Base-by-base conservation (phyloP, 371 early-diverging fungal genomes). In the Rhizopus arrhizus region DNA sequence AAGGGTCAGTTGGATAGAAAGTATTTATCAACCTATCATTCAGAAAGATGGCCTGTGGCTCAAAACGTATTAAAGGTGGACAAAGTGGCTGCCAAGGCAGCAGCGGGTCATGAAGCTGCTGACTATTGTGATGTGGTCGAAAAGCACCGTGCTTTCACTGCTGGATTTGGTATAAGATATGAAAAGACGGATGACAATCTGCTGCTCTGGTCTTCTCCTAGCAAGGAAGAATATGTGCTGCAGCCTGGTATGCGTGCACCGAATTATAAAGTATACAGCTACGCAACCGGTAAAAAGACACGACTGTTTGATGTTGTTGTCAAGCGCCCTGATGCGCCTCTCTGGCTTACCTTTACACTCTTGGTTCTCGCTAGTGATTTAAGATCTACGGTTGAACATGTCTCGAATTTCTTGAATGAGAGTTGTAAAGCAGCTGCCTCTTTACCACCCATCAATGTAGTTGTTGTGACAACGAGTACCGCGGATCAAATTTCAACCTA, bases 101-200 rank as follows among this genome's bases (percentile, higher is more conserved):
- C 79, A 5, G 76, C 75, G 9, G 70, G 70, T 3, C 68, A 68
- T 58, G 36, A 64, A 41, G 57, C 71, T 11, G 49, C 68, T 2
- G 70, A 73, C 38, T 73, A 77, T 33, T 70, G 73, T 53, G 53
- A 64, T 40, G 69, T 69, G 5, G 72, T 78, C 5, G 68, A 72
- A 34, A 66, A 71, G 7, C 61, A 75, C 41, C 58, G 76, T 28
- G 47, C 64, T 0, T 78, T 78, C 32, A 78, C 73, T 10, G 56
- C 73, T 22, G 79, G 79, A 4, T 78, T 75, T 54, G 79, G 79
- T 50, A 74, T 78, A 16, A 66, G 62, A 5, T 78, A 78, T 41
- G 53, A 57, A 4, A 13, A 40, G 2, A 45, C 49, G 9, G 59
- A 58, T 31, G 51, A 64, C 15, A 43, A 50, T 0, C 45, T 60